phyloP scores from a whole-genome alignment of 2,329 filamentous ascomycete genomes.

The Pseudopyrenochaeta lycopersici region DNA sequence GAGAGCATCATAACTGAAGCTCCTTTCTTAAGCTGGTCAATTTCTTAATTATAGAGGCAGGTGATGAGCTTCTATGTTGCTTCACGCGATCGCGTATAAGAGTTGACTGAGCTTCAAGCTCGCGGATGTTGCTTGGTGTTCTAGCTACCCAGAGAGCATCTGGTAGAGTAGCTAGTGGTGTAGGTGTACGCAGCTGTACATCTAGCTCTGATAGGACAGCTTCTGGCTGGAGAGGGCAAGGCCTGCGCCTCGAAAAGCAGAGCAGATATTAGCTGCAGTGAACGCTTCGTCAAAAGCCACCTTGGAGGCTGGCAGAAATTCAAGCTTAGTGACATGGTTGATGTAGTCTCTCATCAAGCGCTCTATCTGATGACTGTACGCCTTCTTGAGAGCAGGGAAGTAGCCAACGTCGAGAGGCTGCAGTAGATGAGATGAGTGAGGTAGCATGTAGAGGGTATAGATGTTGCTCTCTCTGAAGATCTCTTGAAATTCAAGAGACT shows the following conservation, averaged over 20 bases:
- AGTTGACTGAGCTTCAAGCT: slow-evolving; percentile 9
- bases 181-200: slow-evolving; percentile 2
- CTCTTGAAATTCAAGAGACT: no score
- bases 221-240: slow-evolving; percentile 41
- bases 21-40: slow-evolving; percentile 12
- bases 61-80: slow-evolving; percentile 6
- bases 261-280: slow-evolving; percentile 31
- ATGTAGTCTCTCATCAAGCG: slow-evolving; percentile 31
- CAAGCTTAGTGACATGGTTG: slow-evolving; percentile 28
- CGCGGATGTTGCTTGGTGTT: slow-evolving; percentile 10
- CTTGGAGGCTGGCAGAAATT: slow-evolving; percentile 1
- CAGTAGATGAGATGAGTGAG: slow-evolving; percentile 41
- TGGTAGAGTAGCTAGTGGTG: not conserved
- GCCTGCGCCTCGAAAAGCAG: slow-evolving; percentile 37
- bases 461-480: slow-evolving; percentile 30
- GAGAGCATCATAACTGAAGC: slow-evolving; percentile 4
- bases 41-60: slow-evolving; percentile 4
- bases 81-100: slow-evolving; percentile 8
- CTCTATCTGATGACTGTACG: slow-evolving; percentile 39
- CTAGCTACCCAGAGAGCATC: slow-evolving; percentile 5
- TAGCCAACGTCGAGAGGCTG: slow-evolving; percentile 50
- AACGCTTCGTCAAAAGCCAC: slow-evolving; percentile 21
- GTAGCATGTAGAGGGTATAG: slow-evolving; percentile 41
- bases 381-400: slow-evolving; percentile 45
- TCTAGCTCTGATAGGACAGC: slow-evolving; percentile 41